Evolutionary conservation across 306 rosid species (phyloP).

Genomic region (Potentilla sterilis): DNA sequence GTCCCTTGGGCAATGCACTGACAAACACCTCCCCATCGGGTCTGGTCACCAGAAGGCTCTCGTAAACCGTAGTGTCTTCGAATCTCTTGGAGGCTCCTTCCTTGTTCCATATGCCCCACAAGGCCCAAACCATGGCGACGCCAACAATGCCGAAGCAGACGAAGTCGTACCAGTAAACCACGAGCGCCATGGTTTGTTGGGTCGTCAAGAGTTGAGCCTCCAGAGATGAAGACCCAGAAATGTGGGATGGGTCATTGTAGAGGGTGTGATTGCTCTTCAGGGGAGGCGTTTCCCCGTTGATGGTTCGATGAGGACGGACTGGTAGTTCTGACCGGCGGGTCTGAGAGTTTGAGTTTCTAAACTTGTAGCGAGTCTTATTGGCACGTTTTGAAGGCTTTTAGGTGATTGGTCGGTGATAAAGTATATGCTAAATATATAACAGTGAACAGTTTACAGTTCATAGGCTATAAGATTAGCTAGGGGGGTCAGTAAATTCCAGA

Average conservation of each 20-base stretch:
- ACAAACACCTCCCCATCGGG: conserved; percentile 34
- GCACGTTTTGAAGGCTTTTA: neutral
- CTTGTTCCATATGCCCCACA: conserved; percentile 50
- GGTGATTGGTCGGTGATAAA: conserved; percentile 6
- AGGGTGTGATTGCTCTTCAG: neutral
- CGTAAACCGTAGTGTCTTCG: conserved; percentile 35
- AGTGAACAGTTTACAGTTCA: too few relatives aligned
- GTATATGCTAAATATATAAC: too few relatives aligned
- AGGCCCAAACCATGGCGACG: conserved; percentile 33
- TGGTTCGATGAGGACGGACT: conserved; percentile 28
- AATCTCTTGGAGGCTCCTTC: conserved; percentile 36
- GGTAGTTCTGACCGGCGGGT: conserved; percentile 57
- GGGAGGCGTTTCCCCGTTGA: conserved; percentile 16
- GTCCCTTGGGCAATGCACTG: conserved; percentile 39
- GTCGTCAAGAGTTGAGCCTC: neutral
- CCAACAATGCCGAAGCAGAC: conserved; percentile 63
- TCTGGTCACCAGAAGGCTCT: conserved; percentile 44
- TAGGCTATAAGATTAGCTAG: too few relatives aligned
- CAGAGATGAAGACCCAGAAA: conserved; percentile 8
- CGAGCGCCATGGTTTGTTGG: conserved; percentile 37
- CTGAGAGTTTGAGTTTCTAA: neutral
- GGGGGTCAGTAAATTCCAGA: too few relatives aligned
- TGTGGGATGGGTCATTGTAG: neutral
- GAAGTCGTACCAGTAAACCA: conserved; percentile 66
- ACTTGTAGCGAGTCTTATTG: neutral